These are phyloP conservation scores for Cyanidiococcus yangmingshanensis DNA, from an alignment of 23 red algal species.

Conservation along the genomic window DNA sequence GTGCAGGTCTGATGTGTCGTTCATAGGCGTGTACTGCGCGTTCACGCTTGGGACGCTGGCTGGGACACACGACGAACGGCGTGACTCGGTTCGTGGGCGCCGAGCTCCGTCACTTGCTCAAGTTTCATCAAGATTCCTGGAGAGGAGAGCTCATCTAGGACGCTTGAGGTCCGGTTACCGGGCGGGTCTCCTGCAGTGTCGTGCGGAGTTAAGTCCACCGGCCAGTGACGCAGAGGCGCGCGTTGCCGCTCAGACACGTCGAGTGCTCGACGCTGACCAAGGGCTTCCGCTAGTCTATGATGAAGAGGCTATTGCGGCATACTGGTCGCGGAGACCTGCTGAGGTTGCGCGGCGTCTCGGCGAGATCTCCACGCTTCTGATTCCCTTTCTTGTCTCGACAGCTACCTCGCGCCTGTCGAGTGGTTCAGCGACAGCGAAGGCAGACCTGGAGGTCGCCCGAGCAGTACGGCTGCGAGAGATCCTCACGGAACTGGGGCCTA, in stretches of 20 bases:
- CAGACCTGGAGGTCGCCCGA: conserved; percentile 27
- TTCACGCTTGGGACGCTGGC: too few relatives aligned
- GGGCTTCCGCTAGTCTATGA: conserved; percentile 68
- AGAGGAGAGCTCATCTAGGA: too few relatives aligned
- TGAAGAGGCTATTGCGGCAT: conserved; percentile 51
- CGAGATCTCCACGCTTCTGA: conserved; percentile 38
- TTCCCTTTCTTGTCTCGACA: conserved; percentile 46
- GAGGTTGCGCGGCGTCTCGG: conserved; percentile 36
- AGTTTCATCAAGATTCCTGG: too few relatives aligned
- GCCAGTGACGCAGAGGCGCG: neutral
- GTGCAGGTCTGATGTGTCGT: too few relatives aligned
- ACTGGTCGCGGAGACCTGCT: conserved; percentile 62
- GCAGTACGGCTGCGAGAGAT: conserved; percentile 68
- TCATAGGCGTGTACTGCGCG: too few relatives aligned
- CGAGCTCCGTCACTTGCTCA: too few relatives aligned
- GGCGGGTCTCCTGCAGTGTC: neutral
- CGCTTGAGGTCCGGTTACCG: too few relatives aligned
- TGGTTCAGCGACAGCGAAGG: neutral
- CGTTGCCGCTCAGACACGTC: neutral
- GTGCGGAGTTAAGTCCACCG: neutral
- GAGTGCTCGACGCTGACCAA: conserved; percentile 25
- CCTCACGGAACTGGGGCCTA: conserved; percentile 58
- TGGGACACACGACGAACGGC: too few relatives aligned
- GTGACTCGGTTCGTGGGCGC: too few relatives aligned
- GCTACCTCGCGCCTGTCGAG: conserved; percentile 13